Percentiles rank a stretch among this genome's conserved stretches.
Conservation (phyloP, 306 rosid species). For the Rosa persica region DNA sequence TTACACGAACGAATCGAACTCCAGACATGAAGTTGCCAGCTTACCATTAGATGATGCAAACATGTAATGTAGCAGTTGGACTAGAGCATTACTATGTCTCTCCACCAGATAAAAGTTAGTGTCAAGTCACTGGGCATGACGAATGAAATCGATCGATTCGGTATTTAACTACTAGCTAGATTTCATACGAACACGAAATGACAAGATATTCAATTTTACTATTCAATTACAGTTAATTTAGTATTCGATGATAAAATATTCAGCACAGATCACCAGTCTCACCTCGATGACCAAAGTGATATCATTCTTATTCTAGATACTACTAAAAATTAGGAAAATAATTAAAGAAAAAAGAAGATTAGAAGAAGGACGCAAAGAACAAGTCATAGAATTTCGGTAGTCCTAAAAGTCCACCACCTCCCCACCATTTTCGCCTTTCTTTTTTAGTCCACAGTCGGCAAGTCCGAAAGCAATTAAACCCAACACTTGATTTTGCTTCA, state of each 20-base stretch:
- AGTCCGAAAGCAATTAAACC: neutral
- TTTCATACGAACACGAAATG: neutral
- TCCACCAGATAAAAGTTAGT: neutral
- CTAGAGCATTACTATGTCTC: neutral
- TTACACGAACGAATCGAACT: neutral
- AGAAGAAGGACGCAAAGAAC: neutral
- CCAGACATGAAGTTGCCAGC: neutral
- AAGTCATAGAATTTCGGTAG: neutral
- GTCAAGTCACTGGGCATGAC: neutral
- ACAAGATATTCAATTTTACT: neutral
- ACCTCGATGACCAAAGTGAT: neutral
- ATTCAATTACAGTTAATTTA: neutral
- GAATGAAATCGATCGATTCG: neutral
- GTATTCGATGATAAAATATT: neutral
- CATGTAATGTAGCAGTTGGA: neutral
- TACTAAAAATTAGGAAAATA: neutral
- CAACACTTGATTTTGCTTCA: neutral
- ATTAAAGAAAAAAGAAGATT: neutral
- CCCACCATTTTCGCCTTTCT: neutral
- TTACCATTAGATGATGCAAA: neutral
- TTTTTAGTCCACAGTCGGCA: neutral
- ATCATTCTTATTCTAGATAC: neutral
- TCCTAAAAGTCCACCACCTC: neutral
- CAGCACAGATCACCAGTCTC: neutral
- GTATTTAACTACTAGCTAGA: neutral